phyloP scores from a whole-genome alignment of 257 asterid species.

The Fraxinus pennsylvanica region DNA sequence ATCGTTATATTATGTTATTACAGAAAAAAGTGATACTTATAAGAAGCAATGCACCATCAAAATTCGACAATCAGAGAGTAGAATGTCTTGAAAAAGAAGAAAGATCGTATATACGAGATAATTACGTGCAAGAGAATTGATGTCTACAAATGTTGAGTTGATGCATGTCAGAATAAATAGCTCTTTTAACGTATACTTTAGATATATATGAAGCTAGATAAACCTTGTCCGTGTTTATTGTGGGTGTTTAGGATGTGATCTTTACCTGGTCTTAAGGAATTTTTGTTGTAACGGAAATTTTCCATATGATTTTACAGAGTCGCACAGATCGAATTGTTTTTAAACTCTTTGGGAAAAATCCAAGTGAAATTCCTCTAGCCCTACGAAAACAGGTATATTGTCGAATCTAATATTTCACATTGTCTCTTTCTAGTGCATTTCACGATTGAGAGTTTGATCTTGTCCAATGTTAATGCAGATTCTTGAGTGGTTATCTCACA shows the following conservation, averaged over 20 bases:
- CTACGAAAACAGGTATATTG: slow-evolving; percentile 74
- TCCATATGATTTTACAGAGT: slow-evolving; percentile 47
- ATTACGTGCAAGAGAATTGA: not conserved
- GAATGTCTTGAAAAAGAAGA: not conserved
- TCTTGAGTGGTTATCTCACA: slow-evolving; percentile 86
- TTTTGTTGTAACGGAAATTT: slow-evolving; percentile 13
- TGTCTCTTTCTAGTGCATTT: slow-evolving; percentile 18
- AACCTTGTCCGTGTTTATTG: not conserved
- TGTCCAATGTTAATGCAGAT: slow-evolving; percentile 55
- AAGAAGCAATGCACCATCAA: not conserved
- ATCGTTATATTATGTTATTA: not conserved
- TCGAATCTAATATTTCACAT: slow-evolving; percentile 15
- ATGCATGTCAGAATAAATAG: not conserved
- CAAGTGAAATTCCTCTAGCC: slow-evolving; percentile 65
- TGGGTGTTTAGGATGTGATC: not conserved
- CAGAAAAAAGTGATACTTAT: not conserved
- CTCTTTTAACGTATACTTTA: not conserved
- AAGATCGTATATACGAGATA: not conserved
- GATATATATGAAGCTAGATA: not conserved
- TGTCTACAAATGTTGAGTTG: not conserved
- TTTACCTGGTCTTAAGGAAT: not conserved
- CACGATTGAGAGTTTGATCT: slow-evolving; percentile 18
- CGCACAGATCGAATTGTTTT: slow-evolving; percentile 86
- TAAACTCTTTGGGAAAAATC: slow-evolving; percentile 84
- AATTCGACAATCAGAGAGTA: not conserved